Evolutionary conservation across 805 yeast species (phyloP).

Genomic region (Monosporozyma unispora): DNA sequence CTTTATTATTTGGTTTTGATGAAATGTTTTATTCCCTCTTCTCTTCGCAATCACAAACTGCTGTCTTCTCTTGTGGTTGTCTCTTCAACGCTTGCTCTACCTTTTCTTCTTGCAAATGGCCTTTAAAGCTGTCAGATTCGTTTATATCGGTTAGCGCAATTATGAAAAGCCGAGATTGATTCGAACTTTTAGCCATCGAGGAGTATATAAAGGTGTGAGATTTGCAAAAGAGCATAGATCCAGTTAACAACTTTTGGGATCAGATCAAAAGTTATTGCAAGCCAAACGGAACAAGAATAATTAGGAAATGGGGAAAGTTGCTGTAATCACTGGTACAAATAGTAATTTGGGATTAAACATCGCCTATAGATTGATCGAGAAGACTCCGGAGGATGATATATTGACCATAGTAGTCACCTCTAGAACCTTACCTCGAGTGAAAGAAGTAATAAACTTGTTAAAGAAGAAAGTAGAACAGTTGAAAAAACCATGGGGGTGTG

Average conservation of each 20-base stretch:
- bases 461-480: slow-evolving; percentile 32
- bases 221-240: neutral
- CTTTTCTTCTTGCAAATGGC: neutral
- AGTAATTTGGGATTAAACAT: slow-evolving; percentile 77
- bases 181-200: neutral
- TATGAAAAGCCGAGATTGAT: neutral
- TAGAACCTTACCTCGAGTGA: slow-evolving; percentile 76
- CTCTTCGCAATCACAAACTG: too few species aligned
- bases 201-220: neutral
- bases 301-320: slow-evolving; percentile 23
- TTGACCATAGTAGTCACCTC: slow-evolving; percentile 83
- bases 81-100: neutral
- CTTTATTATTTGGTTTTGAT: too few species aligned
- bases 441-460: slow-evolving; percentile 57
- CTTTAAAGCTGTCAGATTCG: neutral
- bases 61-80: too few species aligned
- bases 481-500: slow-evolving; percentile 40
- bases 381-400: slow-evolving; percentile 42
- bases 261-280: neutral
- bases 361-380: slow-evolving; percentile 67
- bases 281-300: neutral
- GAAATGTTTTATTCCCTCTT: too few species aligned
- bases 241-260: neutral
- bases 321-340: slow-evolving; percentile 39
- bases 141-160: neutral